Evolutionary conservation across 1,139 yeast genomes (phyloP), one percentile per base, ranked within the genome.

Genomic region (Lodderomyces beijingensis): DNA sequence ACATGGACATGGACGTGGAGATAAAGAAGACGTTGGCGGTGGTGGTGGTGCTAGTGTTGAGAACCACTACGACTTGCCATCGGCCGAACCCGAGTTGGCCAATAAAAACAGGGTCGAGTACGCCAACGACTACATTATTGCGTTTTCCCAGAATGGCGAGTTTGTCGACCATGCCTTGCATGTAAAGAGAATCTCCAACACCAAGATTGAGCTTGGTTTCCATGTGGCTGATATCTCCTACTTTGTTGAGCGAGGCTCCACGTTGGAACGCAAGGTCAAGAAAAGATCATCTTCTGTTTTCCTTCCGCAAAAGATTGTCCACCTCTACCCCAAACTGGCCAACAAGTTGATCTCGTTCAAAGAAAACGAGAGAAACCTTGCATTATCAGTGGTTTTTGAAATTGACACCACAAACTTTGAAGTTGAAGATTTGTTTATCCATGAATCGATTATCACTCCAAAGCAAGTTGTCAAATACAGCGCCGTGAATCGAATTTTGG

Each of bases 221-320:
- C 97, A 91, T 55, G 77, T 82, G 29, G 70, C 84, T 16, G 98
- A 91, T 59, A 78, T 84, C 10, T 70, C 93, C 4, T 77, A 77
- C 37, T 86, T 67, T 47, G 61, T 89, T 35, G 76, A 72, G 44
- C 78, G 77, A 21, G 91, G 88, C 11, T 79, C 95, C 0, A 62
- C 77, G 3, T 64, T 91, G 41, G 98, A 91, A 51, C 79, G 93
- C 40, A 89, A 91, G 53, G 85, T 95, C 2, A 85, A 87, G 57
- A 88, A 87, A 62, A 76, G 97, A 53, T 87, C 94, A 2, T 78
- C 91, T 3, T 79, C 95, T 10, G 97, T 91, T 5, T 83, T 81
- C 51, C 73, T 91, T 57, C 93, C 94, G n/a, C 95, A 89, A 52
- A 80, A 79, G 43, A 59, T 69, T 15, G 73, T 74, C 10, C 77